Base-by-base conservation (phyloP, 768 basidiomycete genomes). In the Galerina marginata region DNA sequence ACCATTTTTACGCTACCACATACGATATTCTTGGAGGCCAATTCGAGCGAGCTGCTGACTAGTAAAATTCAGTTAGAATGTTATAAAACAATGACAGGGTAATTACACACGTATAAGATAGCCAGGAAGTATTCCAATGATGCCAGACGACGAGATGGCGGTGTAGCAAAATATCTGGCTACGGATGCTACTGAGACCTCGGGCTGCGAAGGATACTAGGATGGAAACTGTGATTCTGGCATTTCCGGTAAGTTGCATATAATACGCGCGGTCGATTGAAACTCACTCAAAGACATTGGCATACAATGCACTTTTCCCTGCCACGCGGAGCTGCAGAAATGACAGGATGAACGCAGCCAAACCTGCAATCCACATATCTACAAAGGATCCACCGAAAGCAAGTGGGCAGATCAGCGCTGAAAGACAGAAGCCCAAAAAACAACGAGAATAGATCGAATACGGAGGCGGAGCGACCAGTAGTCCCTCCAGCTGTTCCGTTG, bases 281-380 rank as follows among this genome's bases (percentile, higher is more conserved):
- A 79, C 90, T 72, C 69, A 95, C 95, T 96, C 95, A 64, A 95
- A 96, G 53, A 96, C 92, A 67, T 93, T 95, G 48, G 92, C 91
- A 71, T 94, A 95, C 70, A 95, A 79, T 0, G 88, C 80, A 68
- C 88, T 93, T 73, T 89, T 91, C 43, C 83, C 78, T 14, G 91
- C 92, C 14, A 92, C 86, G 53, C 79, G 81, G 33, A 93, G 84
- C 65, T 94, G 92, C 61, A 95, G 80, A 67, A 84, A 81, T 48
- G 84, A 83, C 49, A 95, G 76, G 50, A 90, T 69, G 46, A 88
- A 85, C 0, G 91, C 93, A 20, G 88, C 85, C 2, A 73, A 65
- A 9, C 90, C 93, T 9, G 91, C 83, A n/a, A 93, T 75, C 84
- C 88, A 90, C 88, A 93, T 91, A 72, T 96, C 95, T 55, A 93